Evolutionary conservation across 2,329 filamentous ascomycete species (phyloP).

Genomic region (Fusarium fujikuroi): DNA sequence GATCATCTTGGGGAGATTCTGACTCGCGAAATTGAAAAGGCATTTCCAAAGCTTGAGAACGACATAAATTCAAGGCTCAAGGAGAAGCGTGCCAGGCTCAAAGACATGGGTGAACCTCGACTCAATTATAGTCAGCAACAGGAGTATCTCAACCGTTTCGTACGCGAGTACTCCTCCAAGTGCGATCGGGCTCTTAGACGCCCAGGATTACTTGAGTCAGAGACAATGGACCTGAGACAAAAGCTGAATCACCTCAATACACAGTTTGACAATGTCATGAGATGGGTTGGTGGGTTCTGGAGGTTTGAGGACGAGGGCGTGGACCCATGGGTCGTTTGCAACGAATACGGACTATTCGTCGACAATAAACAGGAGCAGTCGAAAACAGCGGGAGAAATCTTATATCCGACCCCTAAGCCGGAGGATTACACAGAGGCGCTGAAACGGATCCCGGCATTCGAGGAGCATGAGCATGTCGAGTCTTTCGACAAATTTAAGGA

Average conservation of each 20-base stretch:
- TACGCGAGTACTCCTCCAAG: neutral
- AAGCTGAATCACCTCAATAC: neutral
- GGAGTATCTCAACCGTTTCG: neutral
- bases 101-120: neutral
- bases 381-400: neutral
- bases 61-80: neutral
- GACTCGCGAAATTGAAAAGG: neutral
- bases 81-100: neutral
- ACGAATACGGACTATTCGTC: neutral
- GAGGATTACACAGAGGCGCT: neutral
- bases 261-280: neutral
- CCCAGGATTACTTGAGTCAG: neutral
- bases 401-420: neutral
- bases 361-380: neutral
- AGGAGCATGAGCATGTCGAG: neutral
- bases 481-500: neutral
- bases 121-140: neutral
- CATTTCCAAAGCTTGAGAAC: neutral
- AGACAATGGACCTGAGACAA: neutral
- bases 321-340: neutral
- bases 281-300: neutral
- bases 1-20: neutral
- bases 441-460: neutral
- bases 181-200: neutral
- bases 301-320: neutral